A percentile compares a stretch with the other conserved stretches of the same genome.
Evolutionary conservation across 1,139 yeast species (phyloP).

Genomic region (Taphrina populina): DNA sequence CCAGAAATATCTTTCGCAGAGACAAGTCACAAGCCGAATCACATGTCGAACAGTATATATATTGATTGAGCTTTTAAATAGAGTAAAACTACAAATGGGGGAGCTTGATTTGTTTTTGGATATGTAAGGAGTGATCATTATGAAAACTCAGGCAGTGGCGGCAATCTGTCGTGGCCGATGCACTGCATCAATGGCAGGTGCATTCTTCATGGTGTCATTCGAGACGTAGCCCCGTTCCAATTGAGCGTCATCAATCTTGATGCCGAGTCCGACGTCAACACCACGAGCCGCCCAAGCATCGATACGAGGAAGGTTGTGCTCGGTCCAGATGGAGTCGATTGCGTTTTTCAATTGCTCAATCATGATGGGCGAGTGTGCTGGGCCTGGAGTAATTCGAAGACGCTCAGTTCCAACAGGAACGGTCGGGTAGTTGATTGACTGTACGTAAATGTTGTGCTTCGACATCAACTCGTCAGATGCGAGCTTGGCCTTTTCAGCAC

Average conservation of each 20-base stretch:
- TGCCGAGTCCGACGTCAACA: conserved; percentile 88
- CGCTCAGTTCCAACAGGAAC: conserved; percentile 96
- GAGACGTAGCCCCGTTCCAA: conserved; percentile 29
- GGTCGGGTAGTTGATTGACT: conserved; percentile 97
- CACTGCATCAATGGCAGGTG: conserved; percentile 24
- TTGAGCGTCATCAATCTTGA: conserved; percentile 40
- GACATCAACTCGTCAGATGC: conserved; percentile 87
- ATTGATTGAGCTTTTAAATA: too few species aligned
- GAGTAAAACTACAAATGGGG: too few species aligned
- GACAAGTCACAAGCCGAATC: too few species aligned
- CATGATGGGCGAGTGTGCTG: conserved; percentile 81
- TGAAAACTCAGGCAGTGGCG: conserved; percentile 9
- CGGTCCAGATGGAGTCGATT: conserved; percentile 74
- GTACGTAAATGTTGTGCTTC: conserved; percentile 86
- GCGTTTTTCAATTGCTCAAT: conserved; percentile 75
- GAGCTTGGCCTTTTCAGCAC: conserved; percentile 83
- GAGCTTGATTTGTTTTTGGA: too few species aligned
- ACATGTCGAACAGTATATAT: too few species aligned
- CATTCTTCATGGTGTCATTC: conserved; percentile 8
- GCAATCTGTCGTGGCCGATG: conserved; percentile 31
- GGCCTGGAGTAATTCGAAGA: conserved; percentile 95
- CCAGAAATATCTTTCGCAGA: too few species aligned
- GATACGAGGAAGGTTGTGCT: conserved; percentile 71
- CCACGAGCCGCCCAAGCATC: conserved; percentile 75
- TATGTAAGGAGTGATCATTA: not conserved